Conservation (phyloP, 495 filamentous ascomycete species). For the Penicillium lividum region DNA sequence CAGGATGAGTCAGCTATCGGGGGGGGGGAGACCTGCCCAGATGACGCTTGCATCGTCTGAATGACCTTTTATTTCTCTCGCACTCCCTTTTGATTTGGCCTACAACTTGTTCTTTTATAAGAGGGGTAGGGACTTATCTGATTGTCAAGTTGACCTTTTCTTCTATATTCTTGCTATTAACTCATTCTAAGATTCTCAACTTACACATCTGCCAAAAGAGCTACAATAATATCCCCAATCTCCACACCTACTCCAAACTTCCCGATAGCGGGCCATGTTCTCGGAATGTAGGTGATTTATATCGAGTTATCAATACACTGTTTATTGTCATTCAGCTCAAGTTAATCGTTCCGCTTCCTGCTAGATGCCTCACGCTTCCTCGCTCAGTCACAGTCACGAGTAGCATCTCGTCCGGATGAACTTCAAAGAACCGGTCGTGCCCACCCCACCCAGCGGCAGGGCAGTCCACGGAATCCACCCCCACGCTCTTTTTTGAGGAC, state of each 20-base stretch:
- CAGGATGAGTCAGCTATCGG: conserved; percentile 46
- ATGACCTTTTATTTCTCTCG: conserved; percentile 17
- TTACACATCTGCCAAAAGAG: not conserved
- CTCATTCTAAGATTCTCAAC: not conserved
- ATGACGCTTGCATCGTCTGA: conserved; percentile 42
- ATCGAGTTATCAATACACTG: not conserved
- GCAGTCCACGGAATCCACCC: conserved; percentile 46
- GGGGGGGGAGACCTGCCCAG: conserved; percentile 26
- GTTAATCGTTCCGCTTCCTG: not conserved
- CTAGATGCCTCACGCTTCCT: conserved; percentile 96
- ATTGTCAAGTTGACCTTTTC: not conserved
- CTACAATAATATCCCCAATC: conserved; percentile 12
- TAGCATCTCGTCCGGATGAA: conserved; percentile 67
- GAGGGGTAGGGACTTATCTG: conserved; percentile 1
- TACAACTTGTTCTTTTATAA: not conserved
- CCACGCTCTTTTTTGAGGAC: conserved; percentile 52
- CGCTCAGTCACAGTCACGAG: conserved; percentile 91
- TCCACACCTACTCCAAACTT: conserved; percentile 20
- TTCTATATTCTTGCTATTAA: not conserved
- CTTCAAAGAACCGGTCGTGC: conserved; percentile 51
- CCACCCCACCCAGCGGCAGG: conserved; percentile 41
- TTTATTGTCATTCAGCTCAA: not conserved
- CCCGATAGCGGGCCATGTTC: conserved; percentile 67
- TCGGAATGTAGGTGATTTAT: conserved; percentile 80
- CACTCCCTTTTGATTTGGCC: not conserved